Evolutionary conservation across 371 early-diverging fungal genomes (phyloP), one percentile per base, ranked within the genome.

Genomic region (Gilbertella persicaria): DNA sequence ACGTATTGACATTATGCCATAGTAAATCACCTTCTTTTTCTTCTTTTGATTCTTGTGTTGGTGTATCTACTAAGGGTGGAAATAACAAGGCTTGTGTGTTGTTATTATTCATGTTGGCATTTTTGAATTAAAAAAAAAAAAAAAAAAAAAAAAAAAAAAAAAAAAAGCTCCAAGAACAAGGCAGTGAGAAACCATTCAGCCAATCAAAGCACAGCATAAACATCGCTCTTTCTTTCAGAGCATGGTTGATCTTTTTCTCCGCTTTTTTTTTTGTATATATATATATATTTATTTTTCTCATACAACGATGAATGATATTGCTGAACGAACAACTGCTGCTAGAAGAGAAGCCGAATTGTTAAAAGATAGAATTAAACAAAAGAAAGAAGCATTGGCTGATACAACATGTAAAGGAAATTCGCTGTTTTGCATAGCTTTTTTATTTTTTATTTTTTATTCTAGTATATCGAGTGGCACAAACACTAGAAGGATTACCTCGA

Each of bases 361-460:
- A 37, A 98, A 97, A 73, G 98, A 98, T 56, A 88, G 90, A 73
- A 96, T 98, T 63, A 92, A 91, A 71, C 88, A 88, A 66, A 92
- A 91, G 64, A 91, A 89, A 70, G 94, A 94, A 64, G 90, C 92
- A 41, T 80, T 97, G 36, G 92, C 91, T 21, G 96, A 98, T 74
- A 93, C 96, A 20, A 91, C 96, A 41, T 80, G 97, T 95, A 91
- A 80, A 83, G n/a, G n/a, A n/a, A n/a, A n/a, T n/a, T n/a, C n/a
- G n/a, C n/a, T n/a, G n/a, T n/a, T n/a, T n/a, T n/a, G n/a, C n/a
- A n/a, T n/a, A n/a, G n/a, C n/a, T n/a, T 53, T 26, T 42, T 36
- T 14, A 29, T 43, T 45, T 44, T 45, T 45, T 37, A 20, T 17
- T 16, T 3, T 40, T 21, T 40, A 14, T 5, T 37, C 26, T 47